Evolutionary conservation across 225 moss, liverwort and hornwort species (phyloP), one percentile per base, ranked within the genome.

Genomic region (Takakia lepidozioides): DNA sequence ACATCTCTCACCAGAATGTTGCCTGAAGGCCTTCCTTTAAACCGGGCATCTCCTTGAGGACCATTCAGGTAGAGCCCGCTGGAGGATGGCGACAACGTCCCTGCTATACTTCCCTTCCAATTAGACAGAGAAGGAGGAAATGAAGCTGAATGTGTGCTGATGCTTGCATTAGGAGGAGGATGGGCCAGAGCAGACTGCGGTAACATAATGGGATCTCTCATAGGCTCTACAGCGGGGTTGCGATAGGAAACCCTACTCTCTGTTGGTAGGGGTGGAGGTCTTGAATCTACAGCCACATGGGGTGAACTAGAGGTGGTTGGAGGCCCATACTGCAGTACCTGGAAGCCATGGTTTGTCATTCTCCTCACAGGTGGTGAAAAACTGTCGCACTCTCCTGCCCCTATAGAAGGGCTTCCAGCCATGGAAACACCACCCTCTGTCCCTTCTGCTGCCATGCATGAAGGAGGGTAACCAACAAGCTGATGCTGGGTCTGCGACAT

Each of bases 1-100:
- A 46, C 34, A 49, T 16, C 30, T 3, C 2, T 56, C 63, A 25
- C 50, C 63, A 1, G 39, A 29, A 11, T 46, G 38, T 29, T 59
- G 63, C 36, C 28, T 19, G 59, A 29, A 51, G 32, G 11, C 8
- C 32, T 32, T 7, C 11, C 32, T 32, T 7, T 32, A 11, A 6
- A 32, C 32, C 7, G 32, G 7, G 32, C 22, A 19, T 74, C 67
- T 29, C 73, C 73, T 17, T 59, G 32, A 19, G 41, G 49, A 32
- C 55, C 60, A 43, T 61, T 65, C 37, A 68, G 68, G 34, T 59
- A 64, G 9, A 74, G 56, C 21, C 63, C 69, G 56, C 69, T 68
- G 2, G n/a, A n/a, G n/a, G 74, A 74, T 14, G 73, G 73, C 25
- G 73, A 67, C 17, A 68, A 64, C 8, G 51, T 38, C 26, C 60